These are phyloP conservation scores for Ailanthus altissimus DNA, from an alignment of 345 rosid species.

Conservation along the genomic window DNA sequence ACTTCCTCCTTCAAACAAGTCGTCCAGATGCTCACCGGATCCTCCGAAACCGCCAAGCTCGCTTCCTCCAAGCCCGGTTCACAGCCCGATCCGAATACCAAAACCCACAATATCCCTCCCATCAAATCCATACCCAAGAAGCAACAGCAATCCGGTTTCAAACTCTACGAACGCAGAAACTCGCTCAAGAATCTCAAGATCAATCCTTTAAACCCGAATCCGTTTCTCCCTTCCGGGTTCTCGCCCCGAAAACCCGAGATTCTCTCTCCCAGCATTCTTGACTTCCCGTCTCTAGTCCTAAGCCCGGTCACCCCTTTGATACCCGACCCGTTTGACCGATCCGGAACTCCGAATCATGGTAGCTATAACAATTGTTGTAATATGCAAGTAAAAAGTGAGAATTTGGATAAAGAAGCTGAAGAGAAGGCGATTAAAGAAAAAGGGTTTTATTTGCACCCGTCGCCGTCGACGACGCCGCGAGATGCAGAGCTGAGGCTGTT, in stretches of 20 bases:
- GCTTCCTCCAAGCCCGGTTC: constrained; percentile 34
- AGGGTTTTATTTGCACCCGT: constrained; percentile 86
- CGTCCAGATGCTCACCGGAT: constrained; percentile 97
- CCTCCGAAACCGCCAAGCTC: constrained; percentile 53
- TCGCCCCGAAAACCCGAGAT: constrained; percentile 79
- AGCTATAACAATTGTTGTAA: constrained; percentile 4
- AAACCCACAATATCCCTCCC: constrained; percentile 80
- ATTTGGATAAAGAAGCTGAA: constrained; percentile 47
- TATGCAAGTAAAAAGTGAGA: neutral
- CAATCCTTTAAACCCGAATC: constrained; percentile 67
- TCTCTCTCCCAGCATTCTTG: constrained; percentile 89
- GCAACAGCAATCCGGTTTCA: constrained; percentile 72
- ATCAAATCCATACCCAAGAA: constrained; percentile 81
- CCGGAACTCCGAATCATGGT: constrained; percentile 44
- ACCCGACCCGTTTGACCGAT: constrained; percentile 88
- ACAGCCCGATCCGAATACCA: constrained; percentile 48
- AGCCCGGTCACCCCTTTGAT: constrained; percentile 94
- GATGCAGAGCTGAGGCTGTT: constrained; percentile 76
- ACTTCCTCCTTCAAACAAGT: constrained; percentile 93
- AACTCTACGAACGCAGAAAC: constrained; percentile 90
- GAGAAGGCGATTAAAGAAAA: constrained; percentile 84
- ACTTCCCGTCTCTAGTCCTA: constrained; percentile 76
- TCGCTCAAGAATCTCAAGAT: constrained; percentile 84
- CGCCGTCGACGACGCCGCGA: constrained; percentile 80
- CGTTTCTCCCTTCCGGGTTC: constrained; percentile 48